Evolutionary conservation across 2,329 filamentous ascomycete genomes (phyloP), one percentile per base, ranked within the genome.

Genomic region (Akanthomyces dipterigenus): DNA sequence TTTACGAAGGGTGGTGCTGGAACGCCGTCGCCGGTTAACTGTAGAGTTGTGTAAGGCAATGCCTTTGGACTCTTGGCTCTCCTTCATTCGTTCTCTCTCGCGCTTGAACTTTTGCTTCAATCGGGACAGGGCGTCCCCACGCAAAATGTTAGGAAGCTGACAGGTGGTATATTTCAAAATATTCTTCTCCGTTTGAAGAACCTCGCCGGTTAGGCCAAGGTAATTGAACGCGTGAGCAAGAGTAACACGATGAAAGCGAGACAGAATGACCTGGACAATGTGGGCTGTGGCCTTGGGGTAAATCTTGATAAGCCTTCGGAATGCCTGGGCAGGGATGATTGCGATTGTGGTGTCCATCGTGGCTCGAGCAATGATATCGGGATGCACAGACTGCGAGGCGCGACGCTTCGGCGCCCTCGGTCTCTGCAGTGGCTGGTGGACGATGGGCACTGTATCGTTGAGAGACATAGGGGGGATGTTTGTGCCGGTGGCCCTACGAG

Each of bases 331-430:
- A 1, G 96, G 96, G 62, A 99, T 99, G 65, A 99, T 96, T 6
- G 95, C 95, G 74, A 99, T 97, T 0, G 96, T 99, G 0, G 95
- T 99, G 71, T 99, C 96, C 26, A 96, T 89, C 18, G 92, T 96
- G 6, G 95, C 95, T 65, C 95, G 85, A n/a, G 93, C 95, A 65
- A 99, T 91, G 64, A 99, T 95, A 70, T 99, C 95, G 12, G 95
- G 95, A 74, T 99, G 95, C 0, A 91, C 92, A 16, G 95, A 98
- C 65, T 88, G 88, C 12, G 85, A 83, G 36, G 77, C 74, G 18
- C 70, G 70, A 60, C 80, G 77, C 64, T 79, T 78, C 14, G 75
- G 73, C 48, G 75, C 67, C 5, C 65, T 62, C 2, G 80, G 80
- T 24, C 78, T 76, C 34, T 67, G 71, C 18, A 63, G 55, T 8